Conservation (phyloP, 2,329 filamentous ascomycete genomes). For the Cercospora citrullina region DNA sequence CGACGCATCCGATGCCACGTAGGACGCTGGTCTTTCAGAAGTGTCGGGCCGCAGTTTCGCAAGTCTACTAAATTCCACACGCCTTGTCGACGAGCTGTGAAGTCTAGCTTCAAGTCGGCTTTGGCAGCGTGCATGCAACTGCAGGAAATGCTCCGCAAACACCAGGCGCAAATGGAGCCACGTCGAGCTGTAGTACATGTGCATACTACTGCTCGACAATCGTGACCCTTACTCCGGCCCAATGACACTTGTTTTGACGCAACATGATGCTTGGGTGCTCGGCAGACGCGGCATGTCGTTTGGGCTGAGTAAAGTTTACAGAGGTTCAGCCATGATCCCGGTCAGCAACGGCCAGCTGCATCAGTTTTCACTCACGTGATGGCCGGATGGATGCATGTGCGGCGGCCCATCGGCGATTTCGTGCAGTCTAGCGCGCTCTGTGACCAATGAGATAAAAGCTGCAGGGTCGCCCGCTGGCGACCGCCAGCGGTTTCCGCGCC, state of each 20-base stretch:
- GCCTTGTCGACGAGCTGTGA: neutral
- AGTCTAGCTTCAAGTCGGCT: neutral
- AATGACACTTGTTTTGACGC: neutral
- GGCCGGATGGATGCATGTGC: neutral
- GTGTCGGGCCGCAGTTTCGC: neutral
- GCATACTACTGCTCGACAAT: conserved; percentile 1
- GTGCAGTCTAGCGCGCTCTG: neutral
- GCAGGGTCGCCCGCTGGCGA: neutral
- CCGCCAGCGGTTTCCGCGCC: conserved; percentile 16
- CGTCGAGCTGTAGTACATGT: conserved; percentile 8
- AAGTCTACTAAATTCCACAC: neutral
- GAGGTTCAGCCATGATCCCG: neutral
- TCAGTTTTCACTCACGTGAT: conserved; percentile 13
- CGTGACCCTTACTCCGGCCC: neutral
- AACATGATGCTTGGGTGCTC: neutral
- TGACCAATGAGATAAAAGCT: neutral
- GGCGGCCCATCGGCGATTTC: conserved; percentile 13
- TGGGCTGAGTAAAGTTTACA: neutral
- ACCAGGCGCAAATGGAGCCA: conserved; percentile 9
- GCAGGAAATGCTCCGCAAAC: neutral
- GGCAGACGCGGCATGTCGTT: conserved; percentile 10
- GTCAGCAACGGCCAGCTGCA: conserved; percentile 15
- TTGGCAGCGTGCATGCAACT: neutral
- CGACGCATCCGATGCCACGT: conserved; percentile 3
- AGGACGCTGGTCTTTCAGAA: neutral